Percentiles rank a stretch among this genome's conserved stretches.
phyloP scores from a whole-genome alignment of 2,329 filamentous ascomycete genomes.

The Curvularia hawaiiensis region DNA sequence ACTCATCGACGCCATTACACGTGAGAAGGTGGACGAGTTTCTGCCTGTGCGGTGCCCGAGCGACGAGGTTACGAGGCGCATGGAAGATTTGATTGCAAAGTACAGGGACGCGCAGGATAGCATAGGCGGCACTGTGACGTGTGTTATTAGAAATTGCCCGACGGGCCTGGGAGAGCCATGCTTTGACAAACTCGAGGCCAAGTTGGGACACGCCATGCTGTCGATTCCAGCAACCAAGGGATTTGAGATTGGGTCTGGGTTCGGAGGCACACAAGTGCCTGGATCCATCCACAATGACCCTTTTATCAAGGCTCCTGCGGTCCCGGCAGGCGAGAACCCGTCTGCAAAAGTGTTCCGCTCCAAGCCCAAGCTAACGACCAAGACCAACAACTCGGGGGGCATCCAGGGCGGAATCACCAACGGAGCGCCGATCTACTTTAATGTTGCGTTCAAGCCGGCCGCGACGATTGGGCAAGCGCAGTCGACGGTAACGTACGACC shows the following conservation, averaged over 20 bases:
- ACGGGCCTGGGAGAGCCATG: conserved; percentile 88
- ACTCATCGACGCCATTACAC: conserved; percentile 73
- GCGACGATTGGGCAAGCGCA: conserved; percentile 93
- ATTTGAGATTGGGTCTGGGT: conserved; percentile 94
- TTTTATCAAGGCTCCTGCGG: conserved; percentile 67
- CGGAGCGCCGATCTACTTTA: conserved; percentile 92
- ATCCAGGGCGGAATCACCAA: conserved; percentile 97
- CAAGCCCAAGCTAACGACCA: conserved; percentile 72
- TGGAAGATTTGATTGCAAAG: conserved; percentile 79
- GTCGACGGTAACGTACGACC: conserved; percentile 79
- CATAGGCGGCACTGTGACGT: conserved; percentile 94
- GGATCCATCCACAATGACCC: conserved; percentile 93
- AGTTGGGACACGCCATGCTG: conserved; percentile 90
- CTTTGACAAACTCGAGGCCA: conserved; percentile 95
- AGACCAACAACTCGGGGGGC: conserved; percentile 93
- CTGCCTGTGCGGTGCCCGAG: conserved; percentile 89
- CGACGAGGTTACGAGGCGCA: conserved; percentile 65
- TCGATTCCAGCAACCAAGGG: conserved; percentile 94
- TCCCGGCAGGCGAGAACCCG: conserved; percentile 54
- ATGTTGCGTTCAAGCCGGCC: conserved; percentile 91
- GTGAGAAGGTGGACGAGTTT: conserved; percentile 78
- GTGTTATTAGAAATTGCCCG: conserved; percentile 85
- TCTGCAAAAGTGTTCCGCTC: conserved; percentile 44
- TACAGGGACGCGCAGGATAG: conserved; percentile 82
- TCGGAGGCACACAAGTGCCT: conserved; percentile 81